Conservation (phyloP, 2,329 filamentous ascomycete genomes). For the Aspergillus spinulosporus region DNA sequence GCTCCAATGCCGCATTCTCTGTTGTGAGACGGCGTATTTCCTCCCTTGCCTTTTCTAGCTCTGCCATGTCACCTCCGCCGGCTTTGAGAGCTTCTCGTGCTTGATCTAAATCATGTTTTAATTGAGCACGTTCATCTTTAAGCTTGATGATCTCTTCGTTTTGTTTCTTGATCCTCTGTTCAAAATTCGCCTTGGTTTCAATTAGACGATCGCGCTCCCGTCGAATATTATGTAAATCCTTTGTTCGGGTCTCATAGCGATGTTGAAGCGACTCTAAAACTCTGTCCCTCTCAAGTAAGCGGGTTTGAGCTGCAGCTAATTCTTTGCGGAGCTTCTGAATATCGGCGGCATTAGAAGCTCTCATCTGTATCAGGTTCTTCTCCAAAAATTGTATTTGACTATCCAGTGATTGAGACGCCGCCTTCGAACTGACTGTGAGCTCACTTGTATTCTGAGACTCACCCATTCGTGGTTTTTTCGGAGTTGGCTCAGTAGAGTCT, state of each 20-base stretch:
- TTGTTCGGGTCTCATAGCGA: constrained; percentile 46
- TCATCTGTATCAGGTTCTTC: constrained; percentile 34
- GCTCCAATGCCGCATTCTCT: constrained; percentile 37
- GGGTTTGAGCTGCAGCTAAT: constrained; percentile 28
- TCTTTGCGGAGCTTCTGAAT: constrained; percentile 32
- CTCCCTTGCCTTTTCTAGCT: constrained; percentile 44
- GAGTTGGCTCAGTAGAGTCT: constrained; percentile 28
- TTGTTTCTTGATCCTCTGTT: constrained; percentile 37
- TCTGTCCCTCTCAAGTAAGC: constrained; percentile 35
- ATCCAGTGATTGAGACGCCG: constrained; percentile 33
- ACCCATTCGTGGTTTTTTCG: constrained; percentile 43
- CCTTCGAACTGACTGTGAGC: constrained; percentile 37
- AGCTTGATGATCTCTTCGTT: constrained; percentile 41
- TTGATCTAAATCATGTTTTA: constrained; percentile 42
- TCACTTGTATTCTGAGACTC: constrained; percentile 39
- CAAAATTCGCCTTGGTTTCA: constrained; percentile 30
- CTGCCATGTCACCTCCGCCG: constrained; percentile 41
- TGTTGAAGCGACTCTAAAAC: constrained; percentile 41
- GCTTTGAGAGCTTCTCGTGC: constrained; percentile 42
- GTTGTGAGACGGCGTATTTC: constrained; percentile 40
- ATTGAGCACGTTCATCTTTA: constrained; percentile 41
- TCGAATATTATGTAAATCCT: constrained; percentile 39
- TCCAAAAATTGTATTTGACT: constrained; percentile 31
- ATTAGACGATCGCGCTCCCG: constrained; percentile 37
- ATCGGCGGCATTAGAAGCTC: constrained; percentile 33